Evolutionary conservation across 2,329 filamentous ascomycete species (phyloP).

Genomic region (Pseudogymnoascus sp.): DNA sequence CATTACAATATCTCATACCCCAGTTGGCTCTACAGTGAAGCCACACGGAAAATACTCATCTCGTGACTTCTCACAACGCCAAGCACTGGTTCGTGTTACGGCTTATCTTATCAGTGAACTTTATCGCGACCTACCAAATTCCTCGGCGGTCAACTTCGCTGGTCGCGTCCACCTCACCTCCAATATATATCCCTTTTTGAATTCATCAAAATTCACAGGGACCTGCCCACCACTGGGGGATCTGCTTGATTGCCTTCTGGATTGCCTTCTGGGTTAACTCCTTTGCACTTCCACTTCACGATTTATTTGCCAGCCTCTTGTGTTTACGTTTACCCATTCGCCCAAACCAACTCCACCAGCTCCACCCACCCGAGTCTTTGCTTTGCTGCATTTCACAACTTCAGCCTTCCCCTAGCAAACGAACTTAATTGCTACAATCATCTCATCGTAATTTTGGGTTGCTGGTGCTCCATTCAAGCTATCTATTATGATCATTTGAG

Average conservation of each 20-base stretch:
- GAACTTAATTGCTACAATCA: not conserved
- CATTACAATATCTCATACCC: not conserved
- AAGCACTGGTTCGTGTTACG: not conserved
- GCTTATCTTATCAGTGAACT: conserved; percentile 7
- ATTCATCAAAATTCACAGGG: not conserved
- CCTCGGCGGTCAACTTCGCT: not conserved
- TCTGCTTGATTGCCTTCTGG: not conserved
- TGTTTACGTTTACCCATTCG: not conserved
- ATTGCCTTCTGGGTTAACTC: not conserved
- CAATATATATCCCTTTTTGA: not conserved
- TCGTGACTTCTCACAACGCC: not conserved
- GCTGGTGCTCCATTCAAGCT: not conserved
- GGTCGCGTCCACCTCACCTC: not conserved
- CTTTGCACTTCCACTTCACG: not conserved
- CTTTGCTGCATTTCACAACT: not conserved
- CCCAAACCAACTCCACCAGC: not conserved
- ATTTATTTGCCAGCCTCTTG: not conserved
- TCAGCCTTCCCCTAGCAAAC: not conserved
- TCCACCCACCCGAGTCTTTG: not conserved
- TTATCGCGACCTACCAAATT: not conserved
- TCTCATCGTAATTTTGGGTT: not conserved
- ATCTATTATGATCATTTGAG: not conserved
- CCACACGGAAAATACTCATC: not conserved
- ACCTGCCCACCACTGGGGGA: not conserved
- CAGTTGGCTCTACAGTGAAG: not conserved